A percentile compares a stretch with the other conserved stretches of the same genome.
phyloP scores from a whole-genome alignment of 441 rosid genomes.

The Daphne laureola region DNA sequence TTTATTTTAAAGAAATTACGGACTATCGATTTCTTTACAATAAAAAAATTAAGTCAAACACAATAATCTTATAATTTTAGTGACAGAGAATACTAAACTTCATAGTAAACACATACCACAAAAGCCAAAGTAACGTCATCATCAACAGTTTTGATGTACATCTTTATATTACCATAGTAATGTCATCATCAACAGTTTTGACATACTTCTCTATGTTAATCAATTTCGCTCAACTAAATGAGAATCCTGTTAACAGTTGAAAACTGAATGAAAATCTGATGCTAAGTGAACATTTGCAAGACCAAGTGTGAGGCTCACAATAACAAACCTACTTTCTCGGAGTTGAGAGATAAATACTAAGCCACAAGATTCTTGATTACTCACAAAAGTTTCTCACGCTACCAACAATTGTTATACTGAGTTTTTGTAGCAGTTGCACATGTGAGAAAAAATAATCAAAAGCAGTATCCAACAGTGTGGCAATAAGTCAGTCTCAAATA shows the following conservation, averaged over 20 bases:
- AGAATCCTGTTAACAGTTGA: constrained; percentile 40
- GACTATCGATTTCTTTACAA: no score
- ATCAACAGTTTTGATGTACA: no score
- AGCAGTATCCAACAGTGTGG: not conserved
- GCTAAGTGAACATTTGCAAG: no score
- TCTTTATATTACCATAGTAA: no score
- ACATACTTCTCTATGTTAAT: constrained; percentile 54
- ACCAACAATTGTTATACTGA: constrained; percentile 42
- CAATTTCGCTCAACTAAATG: constrained; percentile 64
- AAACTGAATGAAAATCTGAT: no score
- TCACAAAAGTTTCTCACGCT: constrained; percentile 46
- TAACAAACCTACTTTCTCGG: constrained; percentile 41
- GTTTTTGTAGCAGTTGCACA: constrained; percentile 52
- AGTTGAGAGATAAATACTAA: constrained; percentile 32
- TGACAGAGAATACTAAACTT: no score
- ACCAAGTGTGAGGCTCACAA: not conserved
- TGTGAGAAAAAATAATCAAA: constrained; percentile 1
- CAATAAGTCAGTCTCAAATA: not conserved
- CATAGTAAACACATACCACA: constrained; percentile 46
- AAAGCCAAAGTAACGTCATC: constrained; percentile 61
- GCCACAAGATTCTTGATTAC: constrained; percentile 48
- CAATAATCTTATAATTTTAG: no score
- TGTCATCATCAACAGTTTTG: constrained; percentile 31
- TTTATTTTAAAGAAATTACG: no score
- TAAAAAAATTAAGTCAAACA: no score